These are phyloP conservation scores for Kodamaea restingae DNA, from an alignment of 805 yeast genomes.

Conservation along the genomic window DNA sequence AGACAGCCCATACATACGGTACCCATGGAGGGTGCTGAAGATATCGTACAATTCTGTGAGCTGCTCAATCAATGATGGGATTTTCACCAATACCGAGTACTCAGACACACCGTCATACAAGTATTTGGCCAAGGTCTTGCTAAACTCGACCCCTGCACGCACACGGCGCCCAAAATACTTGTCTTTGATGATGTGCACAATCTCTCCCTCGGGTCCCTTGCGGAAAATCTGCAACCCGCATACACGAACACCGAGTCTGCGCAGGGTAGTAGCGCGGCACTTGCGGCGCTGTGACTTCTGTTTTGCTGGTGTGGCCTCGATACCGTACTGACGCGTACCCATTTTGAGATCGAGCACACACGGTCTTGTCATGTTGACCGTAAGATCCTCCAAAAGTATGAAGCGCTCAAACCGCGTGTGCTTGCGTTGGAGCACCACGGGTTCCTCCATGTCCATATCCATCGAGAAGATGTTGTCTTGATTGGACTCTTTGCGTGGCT, in stretches of 20 bases:
- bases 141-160: conserved; percentile 68
- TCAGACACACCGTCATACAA: conserved; percentile 68
- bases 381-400: conserved; percentile 84
- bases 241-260: conserved; percentile 80
- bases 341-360: conserved; percentile 93
- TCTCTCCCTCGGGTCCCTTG: conserved; percentile 3
- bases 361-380: conserved; percentile 75
- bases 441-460: conserved; percentile 36
- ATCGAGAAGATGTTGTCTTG: conserved; percentile 40
- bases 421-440: conserved; percentile 20
- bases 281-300: conserved; percentile 75
- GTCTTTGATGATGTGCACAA: conserved; percentile 55
- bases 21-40: conserved; percentile 58
- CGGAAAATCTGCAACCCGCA: conserved; percentile 76
- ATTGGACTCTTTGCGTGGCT: conserved; percentile 16
- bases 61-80: conserved; percentile 62
- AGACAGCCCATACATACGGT: conserved; percentile 89
- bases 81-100: conserved; percentile 58
- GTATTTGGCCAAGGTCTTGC: conserved; percentile 68
- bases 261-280: conserved; percentile 77
- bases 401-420: conserved; percentile 70
- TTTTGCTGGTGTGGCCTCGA: conserved; percentile 76
- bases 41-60: conserved; percentile 55
- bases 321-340: conserved; percentile 98
- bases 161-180: conserved; percentile 89